Evolutionary conservation across 768 basidiomycete species (phyloP).

Genomic region (Pisolithus orientalis): DNA sequence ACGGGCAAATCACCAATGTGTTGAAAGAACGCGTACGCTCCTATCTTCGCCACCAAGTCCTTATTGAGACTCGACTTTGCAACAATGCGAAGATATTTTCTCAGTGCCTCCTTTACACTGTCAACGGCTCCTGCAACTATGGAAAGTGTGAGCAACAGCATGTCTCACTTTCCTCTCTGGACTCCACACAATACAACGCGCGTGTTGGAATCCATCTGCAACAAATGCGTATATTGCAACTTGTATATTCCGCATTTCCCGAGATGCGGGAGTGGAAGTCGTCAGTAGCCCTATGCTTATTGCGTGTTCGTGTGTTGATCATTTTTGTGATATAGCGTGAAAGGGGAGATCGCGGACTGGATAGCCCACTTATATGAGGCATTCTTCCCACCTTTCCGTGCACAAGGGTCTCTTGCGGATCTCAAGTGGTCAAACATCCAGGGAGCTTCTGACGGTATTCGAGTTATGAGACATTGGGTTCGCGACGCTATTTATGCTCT

Average conservation of each 20-base stretch:
- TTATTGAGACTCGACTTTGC: conserved; percentile 29
- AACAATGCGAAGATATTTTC: conserved; percentile 26
- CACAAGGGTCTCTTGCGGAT: conserved; percentile 38
- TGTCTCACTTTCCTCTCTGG: conserved; percentile 17
- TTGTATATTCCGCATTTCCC: conserved; percentile 14
- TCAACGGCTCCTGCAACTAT: conserved; percentile 28
- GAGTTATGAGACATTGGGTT: conserved; percentile 41
- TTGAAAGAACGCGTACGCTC: conserved; percentile 21
- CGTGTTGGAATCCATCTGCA: conserved; percentile 41
- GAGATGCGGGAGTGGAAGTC: not conserved
- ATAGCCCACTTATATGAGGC: conserved; percentile 42
- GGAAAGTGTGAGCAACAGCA: conserved; percentile 34
- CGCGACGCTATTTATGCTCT: conserved; percentile 33
- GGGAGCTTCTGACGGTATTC: conserved; percentile 30
- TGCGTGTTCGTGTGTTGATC: not conserved
- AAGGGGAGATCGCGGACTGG: conserved; percentile 26
- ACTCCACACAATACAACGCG: conserved; percentile 32
- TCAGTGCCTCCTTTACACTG: conserved; percentile 32
- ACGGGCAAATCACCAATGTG: conserved; percentile 13
- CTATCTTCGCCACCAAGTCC: conserved; percentile 24
- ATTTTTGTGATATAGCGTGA: not conserved
- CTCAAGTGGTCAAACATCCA: conserved; percentile 34
- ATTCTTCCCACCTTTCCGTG: conserved; percentile 40
- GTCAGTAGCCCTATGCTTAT: conserved; percentile 1
- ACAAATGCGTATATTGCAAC: conserved; percentile 43